Conservation (phyloP, 2,329 filamentous ascomycete genomes). For the Aureobasidium uvarum region DNA sequence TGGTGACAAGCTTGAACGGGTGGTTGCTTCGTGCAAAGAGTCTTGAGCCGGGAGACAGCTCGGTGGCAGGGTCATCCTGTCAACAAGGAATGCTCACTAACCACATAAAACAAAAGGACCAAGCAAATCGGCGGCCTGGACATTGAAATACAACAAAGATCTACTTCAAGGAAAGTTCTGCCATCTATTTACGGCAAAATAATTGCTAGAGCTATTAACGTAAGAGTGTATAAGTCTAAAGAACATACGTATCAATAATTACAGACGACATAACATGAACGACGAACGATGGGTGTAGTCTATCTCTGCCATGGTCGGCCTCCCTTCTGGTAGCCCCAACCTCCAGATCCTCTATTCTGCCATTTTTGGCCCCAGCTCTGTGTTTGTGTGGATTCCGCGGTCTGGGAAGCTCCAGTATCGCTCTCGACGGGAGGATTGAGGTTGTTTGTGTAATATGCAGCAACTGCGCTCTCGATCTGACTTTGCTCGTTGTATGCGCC, state of each 20-base stretch:
- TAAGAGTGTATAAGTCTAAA: background rate
- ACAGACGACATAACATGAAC: no score
- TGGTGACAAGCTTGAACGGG: no score
- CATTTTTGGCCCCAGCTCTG: slow-evolving; percentile 7
- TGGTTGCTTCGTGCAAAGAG: no score
- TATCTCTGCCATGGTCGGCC: background rate
- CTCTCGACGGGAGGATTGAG: background rate
- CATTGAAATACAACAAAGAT: background rate
- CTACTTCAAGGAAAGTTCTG: background rate
- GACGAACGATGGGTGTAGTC: background rate
- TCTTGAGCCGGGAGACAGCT: background rate
- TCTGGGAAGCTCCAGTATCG: slow-evolving; percentile 2
- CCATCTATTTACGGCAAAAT: background rate
- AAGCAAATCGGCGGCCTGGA: no score
- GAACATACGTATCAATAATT: no score
- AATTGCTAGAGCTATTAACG: background rate
- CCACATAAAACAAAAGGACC: background rate
- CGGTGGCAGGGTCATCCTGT: background rate
- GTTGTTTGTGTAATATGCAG: slow-evolving; percentile 17
- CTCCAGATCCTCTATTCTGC: background rate
- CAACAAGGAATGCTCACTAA: background rate
- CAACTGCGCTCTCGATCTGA: slow-evolving; percentile 7
- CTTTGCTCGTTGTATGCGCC: slow-evolving; percentile 26
- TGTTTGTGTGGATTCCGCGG: background rate
- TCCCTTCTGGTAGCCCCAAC: background rate